Conservation (phyloP, 768 basidiomycete species). For the Exsudoporus frostii region DNA sequence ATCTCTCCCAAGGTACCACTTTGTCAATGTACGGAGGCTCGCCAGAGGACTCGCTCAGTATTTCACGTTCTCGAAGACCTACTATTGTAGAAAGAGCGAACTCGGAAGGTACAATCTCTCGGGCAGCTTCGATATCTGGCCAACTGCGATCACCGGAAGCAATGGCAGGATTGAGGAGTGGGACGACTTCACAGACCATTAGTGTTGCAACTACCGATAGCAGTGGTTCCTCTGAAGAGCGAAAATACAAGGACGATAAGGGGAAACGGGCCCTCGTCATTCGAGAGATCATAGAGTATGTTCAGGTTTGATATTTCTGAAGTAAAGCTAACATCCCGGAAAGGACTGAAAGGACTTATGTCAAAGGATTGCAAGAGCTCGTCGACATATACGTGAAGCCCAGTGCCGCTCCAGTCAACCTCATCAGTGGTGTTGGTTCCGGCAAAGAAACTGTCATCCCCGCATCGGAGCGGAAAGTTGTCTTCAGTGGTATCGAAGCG, state of each 20-base stretch:
- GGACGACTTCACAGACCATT: conserved; percentile 58
- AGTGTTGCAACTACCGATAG: conserved; percentile 77
- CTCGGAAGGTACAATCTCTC: conserved; percentile 51
- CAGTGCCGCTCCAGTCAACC: conserved; percentile 63
- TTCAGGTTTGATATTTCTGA: conserved; percentile 13
- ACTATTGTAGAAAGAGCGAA: conserved; percentile 53
- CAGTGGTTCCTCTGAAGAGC: conserved; percentile 69
- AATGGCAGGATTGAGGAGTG: conserved; percentile 58
- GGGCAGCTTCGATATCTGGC: conserved; percentile 47
- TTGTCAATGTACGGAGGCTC: conserved; percentile 57
- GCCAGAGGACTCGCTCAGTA: conserved; percentile 39
- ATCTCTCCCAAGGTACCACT: conserved; percentile 54
- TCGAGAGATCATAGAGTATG: conserved; percentile 88
- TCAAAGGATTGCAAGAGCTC: conserved; percentile 89
- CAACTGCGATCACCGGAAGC: conserved; percentile 67
- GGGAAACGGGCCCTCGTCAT: conserved; percentile 79
- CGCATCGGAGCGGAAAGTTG: conserved; percentile 79
- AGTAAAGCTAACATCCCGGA: conserved; percentile 10
- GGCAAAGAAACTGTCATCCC: conserved; percentile 86
- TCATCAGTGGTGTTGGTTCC: conserved; percentile 67
- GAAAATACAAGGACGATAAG: conserved; percentile 91
- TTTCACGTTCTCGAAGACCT: conserved; percentile 57
- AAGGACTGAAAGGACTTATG: conserved; percentile 94
- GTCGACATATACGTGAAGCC: conserved; percentile 95
- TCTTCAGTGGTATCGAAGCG: conserved; percentile 87